These are phyloP conservation scores for Corchorus capsularis DNA, from an alignment of 345 rosid genomes.

Conservation along the genomic window DNA sequence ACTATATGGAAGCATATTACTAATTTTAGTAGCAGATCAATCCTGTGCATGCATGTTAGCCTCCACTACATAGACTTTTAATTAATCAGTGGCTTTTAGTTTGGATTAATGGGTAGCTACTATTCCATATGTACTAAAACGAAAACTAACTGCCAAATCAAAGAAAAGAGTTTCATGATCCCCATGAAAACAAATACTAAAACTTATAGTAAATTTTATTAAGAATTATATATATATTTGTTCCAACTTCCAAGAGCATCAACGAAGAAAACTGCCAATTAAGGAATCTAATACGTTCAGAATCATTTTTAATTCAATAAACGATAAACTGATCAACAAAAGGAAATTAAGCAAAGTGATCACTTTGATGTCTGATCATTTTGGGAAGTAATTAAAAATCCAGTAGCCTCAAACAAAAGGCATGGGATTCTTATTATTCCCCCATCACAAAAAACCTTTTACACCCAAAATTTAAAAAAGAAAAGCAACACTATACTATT, in stretches of 20 bases:
- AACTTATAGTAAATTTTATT: background rate
- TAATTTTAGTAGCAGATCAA: background rate
- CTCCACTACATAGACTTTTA: slow-evolving; percentile 38
- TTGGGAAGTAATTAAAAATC: background rate
- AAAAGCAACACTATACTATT: background rate
- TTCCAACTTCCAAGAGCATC: slow-evolving; percentile 1
- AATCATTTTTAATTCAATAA: background rate
- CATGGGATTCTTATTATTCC: background rate
- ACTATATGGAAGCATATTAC: no score
- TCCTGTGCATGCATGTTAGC: slow-evolving; percentile 38
- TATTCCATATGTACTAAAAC: slow-evolving; percentile 21
- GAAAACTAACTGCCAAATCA: slow-evolving; percentile 38
- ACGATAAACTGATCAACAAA: background rate
- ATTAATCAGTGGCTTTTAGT: background rate
- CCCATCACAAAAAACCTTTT: background rate
- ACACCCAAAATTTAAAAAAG: no score
- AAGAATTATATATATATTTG: no score
- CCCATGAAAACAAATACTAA: background rate
- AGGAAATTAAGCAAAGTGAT: background rate
- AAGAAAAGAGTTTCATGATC: slow-evolving; percentile 25
- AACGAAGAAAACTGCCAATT: slow-evolving; percentile 13
- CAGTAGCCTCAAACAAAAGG: background rate
- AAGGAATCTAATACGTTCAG: slow-evolving; percentile 4
- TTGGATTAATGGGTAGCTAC: background rate
- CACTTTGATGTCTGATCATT: background rate